A percentile compares a stretch with the other conserved stretches of the same genome.
Evolutionary conservation across 2,329 filamentous ascomycete genomes (phyloP).

Genomic region (Seiridium cupressi): DNA sequence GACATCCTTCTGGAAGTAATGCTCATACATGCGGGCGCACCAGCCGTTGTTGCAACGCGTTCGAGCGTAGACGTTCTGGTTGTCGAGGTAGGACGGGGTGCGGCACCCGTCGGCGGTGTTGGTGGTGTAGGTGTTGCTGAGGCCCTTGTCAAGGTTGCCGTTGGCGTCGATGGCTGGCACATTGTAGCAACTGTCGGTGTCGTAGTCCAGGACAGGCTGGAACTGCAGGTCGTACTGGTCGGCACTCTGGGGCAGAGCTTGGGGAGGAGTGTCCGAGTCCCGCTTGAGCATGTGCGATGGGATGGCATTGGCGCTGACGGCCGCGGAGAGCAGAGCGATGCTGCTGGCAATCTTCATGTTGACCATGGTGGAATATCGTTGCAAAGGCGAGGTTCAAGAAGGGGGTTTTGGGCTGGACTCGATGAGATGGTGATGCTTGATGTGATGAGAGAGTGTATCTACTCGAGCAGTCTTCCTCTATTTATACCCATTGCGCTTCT

Average conservation of each 20-base stretch:
- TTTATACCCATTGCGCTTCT: no score
- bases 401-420: no score
- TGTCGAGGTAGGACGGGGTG: conserved; percentile 25
- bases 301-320: neutral
- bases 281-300: neutral
- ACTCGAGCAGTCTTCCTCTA: no score
- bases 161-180: conserved; percentile 40
- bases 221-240: conserved; percentile 29
- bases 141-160: conserved; percentile 29
- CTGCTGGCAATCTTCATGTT: neutral
- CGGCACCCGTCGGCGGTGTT: conserved; percentile 21
- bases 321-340: neutral
- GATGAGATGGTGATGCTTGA: no score
- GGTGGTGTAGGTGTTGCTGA: conserved; percentile 11
- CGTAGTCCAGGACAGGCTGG: conserved; percentile 38
- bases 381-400: neutral
- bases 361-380: neutral
- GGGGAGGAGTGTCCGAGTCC: neutral
- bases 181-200: conserved; percentile 41
- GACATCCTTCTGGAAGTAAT: conserved; percentile 23
- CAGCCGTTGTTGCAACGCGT: conserved; percentile 31
- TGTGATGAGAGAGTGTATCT: no score
- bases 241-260: neutral
- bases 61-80: conserved; percentile 30
- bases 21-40: conserved; percentile 29